phyloP scores from a whole-genome alignment of 768 basidiomycete genomes.

The Agaricus blazei region DNA sequence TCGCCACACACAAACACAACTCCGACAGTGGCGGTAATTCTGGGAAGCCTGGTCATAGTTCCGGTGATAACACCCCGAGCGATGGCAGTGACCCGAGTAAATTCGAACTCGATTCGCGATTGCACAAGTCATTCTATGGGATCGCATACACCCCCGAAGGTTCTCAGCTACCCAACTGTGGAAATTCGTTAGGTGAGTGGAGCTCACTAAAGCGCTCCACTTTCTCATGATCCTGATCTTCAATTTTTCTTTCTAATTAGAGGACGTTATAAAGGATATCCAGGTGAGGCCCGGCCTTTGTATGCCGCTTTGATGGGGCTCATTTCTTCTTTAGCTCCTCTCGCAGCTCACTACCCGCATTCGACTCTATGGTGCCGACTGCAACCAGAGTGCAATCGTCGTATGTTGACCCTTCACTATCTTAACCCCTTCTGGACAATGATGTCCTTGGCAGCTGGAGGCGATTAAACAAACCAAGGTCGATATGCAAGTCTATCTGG shows the following conservation, averaged over 20 bases:
- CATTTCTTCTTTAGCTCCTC: slow-evolving; percentile 44
- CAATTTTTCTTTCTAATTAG: slow-evolving; percentile 23
- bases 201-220: not conserved
- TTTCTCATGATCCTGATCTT: not conserved
- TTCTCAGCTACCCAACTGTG: slow-evolving; percentile 63
- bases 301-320: slow-evolving; percentile 3
- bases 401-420: slow-evolving; percentile 29
- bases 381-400: slow-evolving; percentile 75
- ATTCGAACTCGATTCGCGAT: slow-evolving; percentile 60
- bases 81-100: slow-evolving; percentile 57
- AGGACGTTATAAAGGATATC: slow-evolving; percentile 61
- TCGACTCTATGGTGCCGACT: slow-evolving; percentile 84
- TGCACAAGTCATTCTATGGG: slow-evolving; percentile 78
- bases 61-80: slow-evolving; percentile 2
- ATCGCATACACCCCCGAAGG: slow-evolving; percentile 82
- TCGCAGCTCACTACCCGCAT: slow-evolving; percentile 81
- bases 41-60: not conserved
- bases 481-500: slow-evolving; percentile 75
- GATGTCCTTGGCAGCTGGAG: slow-evolving; percentile 48
- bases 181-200: slow-evolving; percentile 39
- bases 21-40: not conserved
- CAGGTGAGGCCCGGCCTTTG: slow-evolving; percentile 37
- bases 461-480: slow-evolving; percentile 89
- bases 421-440: not conserved
- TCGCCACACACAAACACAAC: slow-evolving; percentile 51